Evolutionary conservation across 192 early-diverging fungal genomes (phyloP).

Genomic region (Backusella luteola): DNA sequence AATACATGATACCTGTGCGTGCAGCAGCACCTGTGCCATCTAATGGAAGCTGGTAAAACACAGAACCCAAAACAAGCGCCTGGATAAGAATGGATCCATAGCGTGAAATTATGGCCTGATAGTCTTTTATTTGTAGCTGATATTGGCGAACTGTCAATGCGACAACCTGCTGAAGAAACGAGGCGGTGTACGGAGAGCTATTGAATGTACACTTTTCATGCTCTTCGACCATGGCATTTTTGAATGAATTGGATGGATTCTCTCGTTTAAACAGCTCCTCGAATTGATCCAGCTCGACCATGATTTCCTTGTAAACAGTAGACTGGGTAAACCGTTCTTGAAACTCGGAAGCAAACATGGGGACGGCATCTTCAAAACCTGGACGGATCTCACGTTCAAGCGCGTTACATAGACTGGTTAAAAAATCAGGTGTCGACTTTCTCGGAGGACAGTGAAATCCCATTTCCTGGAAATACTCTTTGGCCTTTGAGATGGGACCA

Average conservation of each 20-base stretch:
- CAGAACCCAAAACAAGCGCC: slow-evolving; percentile 67
- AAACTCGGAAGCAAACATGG: slow-evolving; percentile 61
- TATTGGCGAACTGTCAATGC: slow-evolving; percentile 59
- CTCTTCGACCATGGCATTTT: slow-evolving; percentile 48
- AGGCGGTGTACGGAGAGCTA: slow-evolving; percentile 60
- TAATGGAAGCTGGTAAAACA: slow-evolving; percentile 59
- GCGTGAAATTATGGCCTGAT: slow-evolving; percentile 48
- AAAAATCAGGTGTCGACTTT: slow-evolving; percentile 68
- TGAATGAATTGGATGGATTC: slow-evolving; percentile 32
- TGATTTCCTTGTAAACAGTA: slow-evolving; percentile 33
- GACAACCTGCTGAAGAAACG: slow-evolving; percentile 59
- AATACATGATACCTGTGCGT: slow-evolving; percentile 74
- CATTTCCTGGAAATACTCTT: slow-evolving; percentile 59
- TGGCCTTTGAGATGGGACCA: slow-evolving; percentile 58
- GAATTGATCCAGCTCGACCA: slow-evolving; percentile 43
- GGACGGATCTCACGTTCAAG: slow-evolving; percentile 45
- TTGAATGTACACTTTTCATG: slow-evolving; percentile 49
- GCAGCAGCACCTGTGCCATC: slow-evolving; percentile 67
- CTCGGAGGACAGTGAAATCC: slow-evolving; percentile 62
- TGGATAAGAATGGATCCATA: slow-evolving; percentile 50
- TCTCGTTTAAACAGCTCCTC: slow-evolving; percentile 25
- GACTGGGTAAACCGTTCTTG: slow-evolving; percentile 51
- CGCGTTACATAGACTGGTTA: slow-evolving; percentile 65
- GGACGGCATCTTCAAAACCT: slow-evolving; percentile 52
- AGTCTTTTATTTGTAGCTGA: slow-evolving; percentile 56